Conservation (phyloP, 805 yeast species). For the Lipomyces yamanashiensis region DNA sequence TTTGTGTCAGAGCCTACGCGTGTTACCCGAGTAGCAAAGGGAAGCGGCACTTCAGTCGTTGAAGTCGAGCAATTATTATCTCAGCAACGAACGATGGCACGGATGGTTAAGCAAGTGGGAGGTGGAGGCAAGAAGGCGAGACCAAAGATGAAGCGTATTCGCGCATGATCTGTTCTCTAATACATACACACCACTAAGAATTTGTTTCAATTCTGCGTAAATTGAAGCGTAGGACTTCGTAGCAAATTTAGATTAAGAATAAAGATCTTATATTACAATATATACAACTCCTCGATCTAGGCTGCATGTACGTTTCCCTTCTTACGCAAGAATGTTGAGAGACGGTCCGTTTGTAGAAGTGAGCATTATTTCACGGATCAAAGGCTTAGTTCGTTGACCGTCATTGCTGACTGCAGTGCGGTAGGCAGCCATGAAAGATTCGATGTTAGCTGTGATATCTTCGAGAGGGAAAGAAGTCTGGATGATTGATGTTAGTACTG, state of each 20-base stretch:
- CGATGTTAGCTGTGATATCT: conserved; percentile 23
- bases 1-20: conserved; percentile 83
- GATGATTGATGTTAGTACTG: neutral
- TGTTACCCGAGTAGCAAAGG: conserved; percentile 87
- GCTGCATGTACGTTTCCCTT: neutral
- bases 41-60: conserved; percentile 88
- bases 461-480: conserved; percentile 16
- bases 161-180: conserved; percentile 12
- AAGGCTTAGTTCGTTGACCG: conserved; percentile 16
- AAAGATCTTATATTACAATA: neutral
- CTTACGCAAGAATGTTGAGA: conserved; percentile 24
- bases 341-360: conserved; percentile 32
- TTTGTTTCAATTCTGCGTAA: neutral
- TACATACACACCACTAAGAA: neutral
- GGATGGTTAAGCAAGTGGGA: conserved; percentile 77
- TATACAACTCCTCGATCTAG: neutral
- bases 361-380: conserved; percentile 27
- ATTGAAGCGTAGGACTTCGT: no score
- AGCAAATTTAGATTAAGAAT: neutral
- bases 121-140: conserved; percentile 46
- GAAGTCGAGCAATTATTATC: conserved; percentile 90
- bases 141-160: conserved; percentile 31
- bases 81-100: conserved; percentile 93
- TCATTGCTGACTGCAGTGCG: conserved; percentile 12
- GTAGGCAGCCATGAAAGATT: conserved; percentile 28